phyloP scores from a whole-genome alignment of 1,284 basidiomycete genomes.

The Microbotryum violaceum region DNA sequence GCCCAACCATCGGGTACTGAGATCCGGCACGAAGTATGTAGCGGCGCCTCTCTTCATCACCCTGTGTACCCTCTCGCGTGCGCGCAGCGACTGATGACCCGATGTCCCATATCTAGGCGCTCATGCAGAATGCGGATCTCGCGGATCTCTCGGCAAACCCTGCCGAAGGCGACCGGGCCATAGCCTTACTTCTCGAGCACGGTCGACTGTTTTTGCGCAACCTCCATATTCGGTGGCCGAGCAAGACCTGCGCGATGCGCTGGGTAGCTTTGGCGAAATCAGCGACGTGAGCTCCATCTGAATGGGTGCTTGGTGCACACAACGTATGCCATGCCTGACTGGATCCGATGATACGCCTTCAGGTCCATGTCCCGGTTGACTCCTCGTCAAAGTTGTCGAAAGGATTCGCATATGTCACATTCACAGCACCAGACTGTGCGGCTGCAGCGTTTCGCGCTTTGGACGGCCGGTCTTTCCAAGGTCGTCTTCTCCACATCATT shows the following conservation, averaged over 20 bases:
- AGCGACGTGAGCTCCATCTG: constrained; percentile 40
- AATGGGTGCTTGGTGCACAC: background rate
- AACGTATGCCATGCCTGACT: constrained; percentile 45
- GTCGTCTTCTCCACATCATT: constrained; percentile 80
- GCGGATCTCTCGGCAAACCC: no score
- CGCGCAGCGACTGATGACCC: no score
- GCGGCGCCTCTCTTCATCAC: constrained; percentile 8
- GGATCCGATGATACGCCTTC: constrained; percentile 45
- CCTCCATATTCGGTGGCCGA: constrained; percentile 76
- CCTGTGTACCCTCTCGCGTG: no score
- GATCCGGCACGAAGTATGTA: constrained; percentile 27
- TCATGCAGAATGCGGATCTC: no score
- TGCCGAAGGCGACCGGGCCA: no score
- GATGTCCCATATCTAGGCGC: no score
- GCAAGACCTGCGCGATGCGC: constrained; percentile 61
- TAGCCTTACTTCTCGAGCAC: constrained; percentile 53
- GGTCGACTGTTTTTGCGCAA: constrained; percentile 86
- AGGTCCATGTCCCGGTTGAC: constrained; percentile 81
- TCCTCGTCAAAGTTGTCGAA: constrained; percentile 59
- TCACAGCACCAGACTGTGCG: constrained; percentile 58
- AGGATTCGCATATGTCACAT: constrained; percentile 76
- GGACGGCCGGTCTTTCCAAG: constrained; percentile 84
- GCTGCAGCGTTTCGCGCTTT: constrained; percentile 66
- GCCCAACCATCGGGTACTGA: no score
- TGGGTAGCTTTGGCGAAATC: constrained; percentile 63